A percentile compares a stretch with the other conserved stretches of the same genome.
These are phyloP conservation scores for Fraxinus dipetala DNA, from an alignment of 305 asterid species.

Conservation along the genomic window DNA sequence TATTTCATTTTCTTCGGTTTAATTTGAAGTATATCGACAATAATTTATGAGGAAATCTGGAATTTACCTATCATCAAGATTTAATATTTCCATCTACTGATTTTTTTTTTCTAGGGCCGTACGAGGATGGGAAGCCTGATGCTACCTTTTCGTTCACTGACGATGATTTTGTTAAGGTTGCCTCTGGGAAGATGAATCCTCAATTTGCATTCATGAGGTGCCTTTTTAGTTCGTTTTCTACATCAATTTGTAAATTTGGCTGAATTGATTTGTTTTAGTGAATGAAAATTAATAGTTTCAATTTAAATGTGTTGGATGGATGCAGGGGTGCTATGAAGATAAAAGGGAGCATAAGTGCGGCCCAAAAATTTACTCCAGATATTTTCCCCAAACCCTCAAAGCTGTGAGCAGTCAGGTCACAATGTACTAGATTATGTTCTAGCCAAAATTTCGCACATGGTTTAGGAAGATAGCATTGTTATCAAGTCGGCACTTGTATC, in stretches of 20 bases:
- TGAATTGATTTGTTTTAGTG: neutral
- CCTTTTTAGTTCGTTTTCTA: conserved; percentile 5
- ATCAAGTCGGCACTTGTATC: neutral
- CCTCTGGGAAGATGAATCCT: conserved; percentile 93
- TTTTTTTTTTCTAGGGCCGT: conserved; percentile 43
- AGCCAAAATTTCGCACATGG: neutral
- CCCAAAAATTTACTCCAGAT: conserved; percentile 91
- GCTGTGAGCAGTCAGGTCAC: conserved; percentile 47
- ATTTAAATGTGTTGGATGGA: conserved; percentile 7
- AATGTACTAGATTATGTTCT: neutral
- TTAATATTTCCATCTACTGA: neutral
- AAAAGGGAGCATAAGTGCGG: conserved; percentile 89
- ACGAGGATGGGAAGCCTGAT: conserved; percentile 88
- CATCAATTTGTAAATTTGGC: neutral
- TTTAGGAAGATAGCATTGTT: neutral
- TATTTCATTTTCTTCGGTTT: neutral
- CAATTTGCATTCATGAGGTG: conserved; percentile 97
- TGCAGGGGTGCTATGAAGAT: conserved; percentile 90
- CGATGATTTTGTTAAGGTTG: conserved; percentile 80
- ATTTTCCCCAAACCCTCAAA: conserved; percentile 95
- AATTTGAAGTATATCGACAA: neutral
- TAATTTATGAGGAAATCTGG: neutral
- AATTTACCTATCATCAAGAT: neutral
- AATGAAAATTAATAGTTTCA: neutral
- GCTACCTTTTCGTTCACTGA: conserved; percentile 91